These are phyloP conservation scores for Xylariaceae sp. DNA, from an alignment of 2,329 filamentous ascomycete genomes.

Conservation along the genomic window DNA sequence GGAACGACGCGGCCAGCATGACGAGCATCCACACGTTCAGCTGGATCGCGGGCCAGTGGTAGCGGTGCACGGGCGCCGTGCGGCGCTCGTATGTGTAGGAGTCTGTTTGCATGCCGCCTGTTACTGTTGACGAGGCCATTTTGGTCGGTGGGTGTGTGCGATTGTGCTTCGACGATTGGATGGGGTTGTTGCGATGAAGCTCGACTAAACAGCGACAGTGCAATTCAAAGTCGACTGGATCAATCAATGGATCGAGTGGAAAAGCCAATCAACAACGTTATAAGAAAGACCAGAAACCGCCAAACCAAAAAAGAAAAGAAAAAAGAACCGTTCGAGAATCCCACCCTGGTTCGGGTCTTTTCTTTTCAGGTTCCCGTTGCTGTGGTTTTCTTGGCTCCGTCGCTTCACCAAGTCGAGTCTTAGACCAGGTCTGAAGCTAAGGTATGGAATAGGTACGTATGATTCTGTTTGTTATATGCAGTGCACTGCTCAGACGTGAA, in stretches of 20 bases:
- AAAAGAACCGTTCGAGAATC: not conserved
- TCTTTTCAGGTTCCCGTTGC: no score
- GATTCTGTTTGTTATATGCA: no score
- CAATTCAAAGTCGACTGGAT: not conserved
- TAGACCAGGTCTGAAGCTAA: no score
- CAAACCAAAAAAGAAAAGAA: not conserved
- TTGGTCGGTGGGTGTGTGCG: not conserved
- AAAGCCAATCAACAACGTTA: not conserved
- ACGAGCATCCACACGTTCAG: slow-evolving; percentile 63
- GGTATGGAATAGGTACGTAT: no score
- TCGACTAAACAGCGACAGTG: not conserved
- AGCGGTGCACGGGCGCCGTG: slow-evolving; percentile 48
- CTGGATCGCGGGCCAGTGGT: slow-evolving; percentile 64
- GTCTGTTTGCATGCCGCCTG: slow-evolving; percentile 31
- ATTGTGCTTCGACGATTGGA: not conserved
- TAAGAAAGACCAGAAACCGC: no score
- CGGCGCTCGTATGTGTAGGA: slow-evolving; percentile 43
- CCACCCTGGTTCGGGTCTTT: not conserved
- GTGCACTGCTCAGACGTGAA: no score
- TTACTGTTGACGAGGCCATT: slow-evolving; percentile 36
- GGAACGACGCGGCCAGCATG: slow-evolving; percentile 55
- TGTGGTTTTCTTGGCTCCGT: no score
- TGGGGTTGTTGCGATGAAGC: not conserved
- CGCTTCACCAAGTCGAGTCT: no score
- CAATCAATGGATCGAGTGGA: not conserved